Evolutionary conservation across 495 filamentous ascomycete species (phyloP).

Genomic region (Chaetomium cochliodes): DNA sequence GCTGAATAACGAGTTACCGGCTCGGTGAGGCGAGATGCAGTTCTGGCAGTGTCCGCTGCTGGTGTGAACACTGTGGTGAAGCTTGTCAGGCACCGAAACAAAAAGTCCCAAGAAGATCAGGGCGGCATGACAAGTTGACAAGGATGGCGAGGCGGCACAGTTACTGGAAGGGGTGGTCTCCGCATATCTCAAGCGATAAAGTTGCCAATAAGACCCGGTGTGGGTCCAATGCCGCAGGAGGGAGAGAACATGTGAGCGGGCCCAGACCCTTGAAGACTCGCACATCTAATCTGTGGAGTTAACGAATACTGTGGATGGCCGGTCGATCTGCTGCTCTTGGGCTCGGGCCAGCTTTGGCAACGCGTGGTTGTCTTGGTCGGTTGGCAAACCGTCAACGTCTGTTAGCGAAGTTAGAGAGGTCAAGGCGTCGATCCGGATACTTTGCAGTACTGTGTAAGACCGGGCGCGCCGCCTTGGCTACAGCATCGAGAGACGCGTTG

Average conservation of each 20-base stretch:
- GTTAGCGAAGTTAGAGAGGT: neutral
- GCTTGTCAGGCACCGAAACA: neutral
- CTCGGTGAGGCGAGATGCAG: neutral
- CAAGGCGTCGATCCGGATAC: slow-evolving; percentile 1
- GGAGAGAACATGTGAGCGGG: neutral
- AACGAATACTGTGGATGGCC: no score
- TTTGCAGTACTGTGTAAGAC: neutral
- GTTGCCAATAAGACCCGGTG: slow-evolving; percentile 6
- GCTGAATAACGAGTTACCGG: neutral
- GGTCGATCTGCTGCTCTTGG: neutral
- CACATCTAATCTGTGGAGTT: neutral
- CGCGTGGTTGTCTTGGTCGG: neutral
- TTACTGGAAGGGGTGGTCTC: neutral
- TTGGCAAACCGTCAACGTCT: neutral
- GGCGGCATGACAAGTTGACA: neutral
- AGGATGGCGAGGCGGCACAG: slow-evolving; percentile 10
- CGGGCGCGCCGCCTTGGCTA: neutral
- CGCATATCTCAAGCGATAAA: neutral
- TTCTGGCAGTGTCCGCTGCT: neutral
- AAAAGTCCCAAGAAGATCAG: neutral
- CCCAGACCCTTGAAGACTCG: slow-evolving; percentile 5
- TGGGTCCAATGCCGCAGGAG: slow-evolving; percentile 9
- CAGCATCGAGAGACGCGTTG: neutral
- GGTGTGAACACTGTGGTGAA: slow-evolving; percentile 1
- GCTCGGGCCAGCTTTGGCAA: neutral